These are phyloP conservation scores for Furcasterigmium sp. DNA, from an alignment of 2,329 filamentous ascomycete genomes.

Conservation along the genomic window DNA sequence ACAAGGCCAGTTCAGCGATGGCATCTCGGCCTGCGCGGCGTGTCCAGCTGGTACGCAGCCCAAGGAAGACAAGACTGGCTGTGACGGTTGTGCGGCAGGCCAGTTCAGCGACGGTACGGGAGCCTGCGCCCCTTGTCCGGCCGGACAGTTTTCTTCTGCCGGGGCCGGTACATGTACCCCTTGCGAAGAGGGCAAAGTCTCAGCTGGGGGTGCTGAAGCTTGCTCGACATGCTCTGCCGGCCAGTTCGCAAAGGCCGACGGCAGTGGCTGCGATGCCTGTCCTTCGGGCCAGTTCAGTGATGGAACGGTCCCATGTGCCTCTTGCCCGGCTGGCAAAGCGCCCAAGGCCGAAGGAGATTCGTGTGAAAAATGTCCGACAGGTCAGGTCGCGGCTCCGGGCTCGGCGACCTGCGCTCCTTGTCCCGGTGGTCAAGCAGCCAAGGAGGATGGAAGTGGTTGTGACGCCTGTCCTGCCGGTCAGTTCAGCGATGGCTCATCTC, in stretches of 20 bases:
- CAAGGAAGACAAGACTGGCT: background rate
- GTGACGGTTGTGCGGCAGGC: background rate
- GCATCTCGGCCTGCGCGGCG: background rate
- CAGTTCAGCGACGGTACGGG: background rate
- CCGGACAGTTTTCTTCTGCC: no score
- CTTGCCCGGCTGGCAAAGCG: no score
- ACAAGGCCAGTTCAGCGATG: no score
- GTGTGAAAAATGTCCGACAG: no score
- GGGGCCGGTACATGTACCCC: no score
- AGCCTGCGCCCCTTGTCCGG: no score
- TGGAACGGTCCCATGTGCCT: background rate
- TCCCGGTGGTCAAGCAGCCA: no score
- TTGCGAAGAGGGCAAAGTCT: slow-evolving; percentile 25
- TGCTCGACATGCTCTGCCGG: background rate
- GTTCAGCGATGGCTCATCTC: no score
- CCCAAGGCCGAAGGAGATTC: no score
- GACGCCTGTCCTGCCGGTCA: slow-evolving; percentile 37
- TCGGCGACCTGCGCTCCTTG: no score
- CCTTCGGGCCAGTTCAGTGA: background rate
- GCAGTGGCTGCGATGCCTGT: background rate
- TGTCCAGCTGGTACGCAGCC: background rate
- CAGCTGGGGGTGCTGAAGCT: background rate
- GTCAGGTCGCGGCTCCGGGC: no score
- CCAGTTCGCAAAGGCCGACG: background rate
- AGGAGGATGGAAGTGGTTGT: no score